phyloP scores from a whole-genome alignment of 805 yeast species.

The Nakazawaea siamensis region DNA sequence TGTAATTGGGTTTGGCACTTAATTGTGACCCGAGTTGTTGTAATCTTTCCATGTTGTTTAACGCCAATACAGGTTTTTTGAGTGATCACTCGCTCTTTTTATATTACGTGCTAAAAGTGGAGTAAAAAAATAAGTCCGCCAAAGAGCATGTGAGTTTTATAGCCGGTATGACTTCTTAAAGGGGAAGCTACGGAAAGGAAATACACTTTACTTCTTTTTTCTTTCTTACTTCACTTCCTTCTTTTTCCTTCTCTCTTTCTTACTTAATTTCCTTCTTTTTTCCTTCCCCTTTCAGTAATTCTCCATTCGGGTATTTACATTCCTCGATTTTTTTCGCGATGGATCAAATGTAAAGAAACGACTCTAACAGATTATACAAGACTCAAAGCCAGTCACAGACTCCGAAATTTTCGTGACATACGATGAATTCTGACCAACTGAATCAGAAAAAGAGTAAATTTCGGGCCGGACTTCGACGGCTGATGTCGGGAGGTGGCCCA shows the following conservation, averaged over 20 bases:
- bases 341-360: no score
- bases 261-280: background rate
- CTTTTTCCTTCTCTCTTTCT: background rate
- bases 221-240: background rate
- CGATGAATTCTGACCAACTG: no score
- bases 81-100: background rate
- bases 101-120: background rate
- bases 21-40: slow-evolving; percentile 26
- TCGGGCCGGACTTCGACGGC: background rate
- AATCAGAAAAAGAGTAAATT: background rate
- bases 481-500: background rate
- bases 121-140: no score
- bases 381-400: no score
- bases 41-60: slow-evolving; percentile 26
- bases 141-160: background rate
- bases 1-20: slow-evolving; percentile 20
- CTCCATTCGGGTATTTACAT: no score
- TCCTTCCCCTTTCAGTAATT: background rate
- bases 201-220: background rate
- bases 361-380: no score
- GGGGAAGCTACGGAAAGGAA: background rate
- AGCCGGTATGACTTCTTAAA: background rate
- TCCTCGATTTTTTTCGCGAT: no score
- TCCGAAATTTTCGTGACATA: no score
- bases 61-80: no score